phyloP scores from a whole-genome alignment of 805 yeast genomes.

The Jamesozyma jinghongensis region DNA sequence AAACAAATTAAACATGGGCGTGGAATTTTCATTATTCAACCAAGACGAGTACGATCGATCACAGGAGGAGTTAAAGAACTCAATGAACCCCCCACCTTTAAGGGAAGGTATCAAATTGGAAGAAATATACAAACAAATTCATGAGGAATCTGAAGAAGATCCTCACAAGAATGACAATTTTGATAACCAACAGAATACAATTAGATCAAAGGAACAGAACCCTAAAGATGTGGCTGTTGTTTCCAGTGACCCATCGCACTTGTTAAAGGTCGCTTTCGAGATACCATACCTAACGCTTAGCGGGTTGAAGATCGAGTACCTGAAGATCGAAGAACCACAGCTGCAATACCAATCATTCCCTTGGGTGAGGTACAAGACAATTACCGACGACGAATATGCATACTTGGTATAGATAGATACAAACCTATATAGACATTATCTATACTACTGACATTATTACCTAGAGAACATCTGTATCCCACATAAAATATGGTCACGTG shows the following conservation, averaged over 20 bases:
- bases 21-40: conserved; percentile 37
- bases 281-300: conserved; percentile 57
- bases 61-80: conserved; percentile 20
- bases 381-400: conserved; percentile 34
- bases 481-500: too few relatives aligned
- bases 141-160: conserved; percentile 10
- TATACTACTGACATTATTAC: too few relatives aligned
- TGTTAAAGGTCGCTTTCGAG: conserved; percentile 47
- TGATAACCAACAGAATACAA: too few relatives aligned
- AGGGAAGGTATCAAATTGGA: conserved; percentile 27
- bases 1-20: conserved; percentile 40
- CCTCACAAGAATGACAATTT: background rate
- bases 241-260: conserved; percentile 1
- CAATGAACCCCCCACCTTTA: conserved; percentile 33
- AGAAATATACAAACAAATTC: conserved; percentile 28
- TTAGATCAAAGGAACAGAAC: too few relatives aligned
- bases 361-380: conserved; percentile 59
- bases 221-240: too few relatives aligned
- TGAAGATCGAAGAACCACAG: conserved; percentile 55
- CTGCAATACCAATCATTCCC: conserved; percentile 63
- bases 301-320: conserved; percentile 56
- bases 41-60: conserved; percentile 18
- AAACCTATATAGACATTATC: too few relatives aligned
- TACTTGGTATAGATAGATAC: conserved; percentile 9
- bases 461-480: too few relatives aligned